Evolutionary conservation across 371 early-diverging fungal genomes (phyloP), one percentile per base, ranked within the genome.

Genomic region (Dichotomocladium elegans): DNA sequence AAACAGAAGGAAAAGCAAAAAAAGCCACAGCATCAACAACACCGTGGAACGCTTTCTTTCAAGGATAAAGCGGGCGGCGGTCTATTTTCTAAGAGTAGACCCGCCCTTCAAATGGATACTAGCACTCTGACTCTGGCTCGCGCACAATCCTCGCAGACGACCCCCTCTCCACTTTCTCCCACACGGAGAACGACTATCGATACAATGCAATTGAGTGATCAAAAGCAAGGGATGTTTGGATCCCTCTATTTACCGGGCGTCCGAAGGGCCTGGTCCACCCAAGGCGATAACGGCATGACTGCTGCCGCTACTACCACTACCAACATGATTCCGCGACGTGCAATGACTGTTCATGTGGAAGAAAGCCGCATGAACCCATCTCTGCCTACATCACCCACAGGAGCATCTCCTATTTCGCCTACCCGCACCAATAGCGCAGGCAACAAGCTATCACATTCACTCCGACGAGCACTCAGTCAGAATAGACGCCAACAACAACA

Each of bases 401-500:
- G n/a, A n/a, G n/a, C n/a, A n/a, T n/a, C n/a, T n/a, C n/a, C n/a
- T n/a, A n/a, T n/a, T n/a, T n/a, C n/a, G n/a, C n/a, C n/a, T n/a
- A n/a, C n/a, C n/a, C n/a, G n/a, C n/a, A n/a, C n/a, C 19, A 11
- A 21, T 33, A 34, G 21, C 19, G 9, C 49, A 3, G 26, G 34
- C 8, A 48, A 22, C 5, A 48, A 48, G 15, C 19, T 48, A 24
- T 11, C 12, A 12, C 17, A 8, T 14, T 34, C 49, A 10, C 24
- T 48, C n/a, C 34, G 55, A 34, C 34, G 55, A 46, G 55, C 55
- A 11, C 33, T 54, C 21, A 48, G 49, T 22, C 31, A 33, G n/a
- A 35, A 26, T 25, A 22, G 49, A 3, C 35, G 25, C n/a, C 15
- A 21, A 7, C 49, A 48, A 24, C 49, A 48, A 25, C 35, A 48